Evolutionary conservation across 768 basidiomycete species (phyloP), one percentile per base, ranked within the genome.

Genomic region (Lactifluus subvellereus): DNA sequence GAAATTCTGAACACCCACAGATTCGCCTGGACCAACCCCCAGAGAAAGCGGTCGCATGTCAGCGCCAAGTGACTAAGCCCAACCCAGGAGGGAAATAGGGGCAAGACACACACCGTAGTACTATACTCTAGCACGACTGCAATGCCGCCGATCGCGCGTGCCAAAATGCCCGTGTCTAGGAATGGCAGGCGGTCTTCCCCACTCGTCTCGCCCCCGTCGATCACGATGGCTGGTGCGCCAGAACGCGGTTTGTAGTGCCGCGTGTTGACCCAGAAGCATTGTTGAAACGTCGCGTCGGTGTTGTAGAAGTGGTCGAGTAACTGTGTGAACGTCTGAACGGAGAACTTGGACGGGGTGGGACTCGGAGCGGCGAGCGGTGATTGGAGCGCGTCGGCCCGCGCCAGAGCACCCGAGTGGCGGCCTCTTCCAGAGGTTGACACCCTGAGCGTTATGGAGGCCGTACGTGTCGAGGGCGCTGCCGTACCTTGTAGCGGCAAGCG

Each of bases 191-290:
- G 68, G 45, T 88, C 82, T 73, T 84, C 85, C 20, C 93, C 96
- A 64, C 83, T 88, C 4, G 93, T 96, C 76, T 98, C 96, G 16
- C 96, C 96, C 1, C 92, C 93, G 73, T 98, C 96, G 22, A 98
- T 75, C 2, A 98, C 84, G 67, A 93, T 87, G 22, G 98, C 91
- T 0, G 95, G 96, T 2, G 86, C 89, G 49, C 86, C 84, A 2
- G 79, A 74, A 6, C 85, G 80, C 0, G 85, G 79, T 59, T 82
- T 77, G 73, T 95, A 98, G 72, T 91, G 85, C 38, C 89, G 82
- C 20, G 84, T 83, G 70, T 87, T 94, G 42, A 95, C 79, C 96
- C 96, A 99, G 74, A 93, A 99, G 20, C 96, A 82, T 71, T 98
- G 94, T 57, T 80, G 75, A 75, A 91, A 98, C 0, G 85, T 90